A percentile compares a stretch with the other conserved stretches of the same genome.
phyloP scores from a whole-genome alignment of 306 rosid species.

The Gynostemma pentaphyllum region DNA sequence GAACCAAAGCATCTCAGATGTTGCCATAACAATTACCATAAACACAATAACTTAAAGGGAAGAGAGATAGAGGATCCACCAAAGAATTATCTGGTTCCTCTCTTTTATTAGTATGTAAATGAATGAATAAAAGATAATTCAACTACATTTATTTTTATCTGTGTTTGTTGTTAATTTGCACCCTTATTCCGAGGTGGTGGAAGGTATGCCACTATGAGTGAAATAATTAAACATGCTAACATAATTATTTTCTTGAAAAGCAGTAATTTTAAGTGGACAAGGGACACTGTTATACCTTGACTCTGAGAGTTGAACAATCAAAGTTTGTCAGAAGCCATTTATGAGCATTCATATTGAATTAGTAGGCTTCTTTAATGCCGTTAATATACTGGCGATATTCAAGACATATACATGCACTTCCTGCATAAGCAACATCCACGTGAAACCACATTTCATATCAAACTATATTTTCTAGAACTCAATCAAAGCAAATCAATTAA shows the following conservation, averaged over 20 bases:
- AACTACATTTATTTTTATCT: background rate
- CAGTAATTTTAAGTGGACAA: background rate
- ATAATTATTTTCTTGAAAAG: conserved; percentile 1
- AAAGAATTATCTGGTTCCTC: background rate
- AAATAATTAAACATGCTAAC: background rate
- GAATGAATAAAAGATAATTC: background rate
- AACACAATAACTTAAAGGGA: background rate
- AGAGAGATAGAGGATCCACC: background rate
- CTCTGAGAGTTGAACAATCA: conserved; percentile 91
- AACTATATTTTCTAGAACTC: background rate
- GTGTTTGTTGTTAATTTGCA: background rate
- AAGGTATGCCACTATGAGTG: background rate
- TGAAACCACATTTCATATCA: conserved; percentile 72
- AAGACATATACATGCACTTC: conserved; percentile 93
- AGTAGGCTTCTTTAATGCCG: conserved; percentile 84
- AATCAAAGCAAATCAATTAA: background rate
- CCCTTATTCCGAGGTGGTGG: background rate
- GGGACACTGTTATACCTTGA: too few species aligned
- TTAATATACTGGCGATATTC: conserved; percentile 70
- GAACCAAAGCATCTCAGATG: conserved; percentile 69
- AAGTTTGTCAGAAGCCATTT: conserved; percentile 91
- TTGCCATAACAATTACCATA: conserved; percentile 9
- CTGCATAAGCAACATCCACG: conserved; percentile 95
- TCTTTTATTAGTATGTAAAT: background rate
- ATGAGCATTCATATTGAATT: conserved; percentile 91